Evolutionary conservation across 139 green algal genomes (phyloP).

Genomic region (Chlorella sp.): DNA sequence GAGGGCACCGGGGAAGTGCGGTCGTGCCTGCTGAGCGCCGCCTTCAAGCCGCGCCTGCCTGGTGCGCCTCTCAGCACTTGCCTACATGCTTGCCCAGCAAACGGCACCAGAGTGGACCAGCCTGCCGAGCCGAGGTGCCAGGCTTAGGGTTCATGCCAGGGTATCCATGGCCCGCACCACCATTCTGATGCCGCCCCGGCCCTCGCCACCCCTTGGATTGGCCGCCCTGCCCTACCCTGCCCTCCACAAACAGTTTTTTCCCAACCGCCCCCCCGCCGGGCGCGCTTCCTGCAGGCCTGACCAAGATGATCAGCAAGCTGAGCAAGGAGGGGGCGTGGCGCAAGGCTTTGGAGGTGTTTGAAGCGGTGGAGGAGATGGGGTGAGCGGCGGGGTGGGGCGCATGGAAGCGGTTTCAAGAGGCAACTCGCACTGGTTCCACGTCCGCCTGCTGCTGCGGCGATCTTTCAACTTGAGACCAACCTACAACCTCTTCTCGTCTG

Average conservation of each 20-base stretch:
- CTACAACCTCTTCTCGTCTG: no score
- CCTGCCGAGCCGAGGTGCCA: no score
- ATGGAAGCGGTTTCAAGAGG: neutral
- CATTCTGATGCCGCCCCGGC: no score
- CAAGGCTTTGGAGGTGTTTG: slow-evolving; percentile 87
- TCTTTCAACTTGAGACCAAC: no score
- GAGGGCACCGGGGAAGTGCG: slow-evolving; percentile 54
- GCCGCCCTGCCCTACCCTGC: no score
- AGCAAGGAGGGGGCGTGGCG: slow-evolving; percentile 85
- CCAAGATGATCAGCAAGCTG: slow-evolving; percentile 88
- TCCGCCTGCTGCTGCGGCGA: no score
- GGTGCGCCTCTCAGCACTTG: neutral
- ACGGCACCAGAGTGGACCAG: no score
- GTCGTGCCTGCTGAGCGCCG: slow-evolving; percentile 35
- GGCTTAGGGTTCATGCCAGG: no score
- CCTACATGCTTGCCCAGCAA: no score
- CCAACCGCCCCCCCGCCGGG: neutral
- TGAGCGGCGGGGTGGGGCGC: neutral
- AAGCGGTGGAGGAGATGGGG: slow-evolving; percentile 73
- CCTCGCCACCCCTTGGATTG: no score
- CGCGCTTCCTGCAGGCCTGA: slow-evolving; percentile 68
- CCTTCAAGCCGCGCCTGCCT: slow-evolving; percentile 51
- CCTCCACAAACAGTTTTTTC: no score
- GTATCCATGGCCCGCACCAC: no score
- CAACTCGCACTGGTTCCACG: neutral